Evolutionary conservation across 805 yeast species (phyloP), one percentile per base, ranked within the genome.

Genomic region (Saccharomycopsis schoenii): DNA sequence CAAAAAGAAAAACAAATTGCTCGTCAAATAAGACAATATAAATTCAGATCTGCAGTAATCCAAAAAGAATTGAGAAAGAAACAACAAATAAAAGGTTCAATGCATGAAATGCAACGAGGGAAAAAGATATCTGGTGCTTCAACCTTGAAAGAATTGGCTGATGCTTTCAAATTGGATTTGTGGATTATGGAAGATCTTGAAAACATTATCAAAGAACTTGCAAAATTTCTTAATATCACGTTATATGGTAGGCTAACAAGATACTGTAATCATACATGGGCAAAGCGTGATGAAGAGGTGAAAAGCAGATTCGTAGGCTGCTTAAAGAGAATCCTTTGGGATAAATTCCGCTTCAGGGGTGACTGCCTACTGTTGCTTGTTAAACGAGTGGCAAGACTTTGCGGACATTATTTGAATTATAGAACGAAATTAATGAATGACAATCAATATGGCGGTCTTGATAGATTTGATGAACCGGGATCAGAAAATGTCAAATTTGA

Each of bases 241-340:
- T 57, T 61, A 17, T 58, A 58, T 58, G 58, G 58, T n/a, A 58
- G 41, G 14, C 54, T 59, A 14, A 21, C 43, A 12, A 47, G 21
- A 47, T 47, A 47, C 21, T 36, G 47, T 24, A 55, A 55, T 11
- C 52, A 37, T 21, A 59, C 61, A 10, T 61, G 64, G 64, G 47
- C 34, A 15, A 40, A 56, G 21, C 57, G 60, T 14, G 56, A 55
- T 41, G 50, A 59, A 10, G 21, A 47, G 21, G 43, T 61, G 14
- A 59, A 52, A 19, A 36, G 21, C n/a, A 14, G 62, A 14, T 24
- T 61, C 6, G 36, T 59, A 29, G 64, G 64, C 25, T 42, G 57
- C 25, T 17, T 61, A 24, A 61, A 61, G 17, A 60, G 64, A 8
- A 59, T 61, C 17, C 56, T 61, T 29, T 61, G 64, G 64, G 60